Evolutionary conservation across 306 rosid genomes (phyloP), one percentile per base, ranked within the genome.

Genomic region (Castanospermum australe): DNA sequence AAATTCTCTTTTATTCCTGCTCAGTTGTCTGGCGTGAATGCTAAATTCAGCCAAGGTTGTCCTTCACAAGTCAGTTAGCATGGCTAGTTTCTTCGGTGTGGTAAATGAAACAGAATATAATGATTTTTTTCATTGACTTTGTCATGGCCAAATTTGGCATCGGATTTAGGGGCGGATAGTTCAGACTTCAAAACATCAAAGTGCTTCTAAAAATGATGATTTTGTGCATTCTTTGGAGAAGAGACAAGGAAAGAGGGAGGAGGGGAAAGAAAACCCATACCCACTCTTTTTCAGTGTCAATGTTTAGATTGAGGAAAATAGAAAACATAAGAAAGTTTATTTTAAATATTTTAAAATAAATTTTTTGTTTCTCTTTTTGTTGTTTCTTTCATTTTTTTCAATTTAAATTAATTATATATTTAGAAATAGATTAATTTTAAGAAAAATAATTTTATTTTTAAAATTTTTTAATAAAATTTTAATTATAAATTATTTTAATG

Each of bases 11-110:
- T 36, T 74, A 59, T 73, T 50, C 71, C 14, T 50, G 55, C 8
- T 70, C 70, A 15, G 66, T 62, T 60, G 75, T 79, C 84, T 61
- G 81, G 67, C 75, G 52, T 60, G 75, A 64, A 67, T 39, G 65
- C 57, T 28, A 63, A 67, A 78, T 77, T 72, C 86, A 57, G 69
- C 66, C 52, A 28, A 20, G 8, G 68, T 70, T 79, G 74, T 32
- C 67, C 32, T 78, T 77, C 45, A 50, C 66, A 55, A 63, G 42
- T 38, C 42, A 76, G 63, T 73, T n/a, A 55, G 44, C 61, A 44
- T 24, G 9, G 64, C 77, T 67, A 66, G 56, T 13, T 28, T 73
- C 14, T 20, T 35, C 12, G 59, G 63, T 38, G 11, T 50, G 39
- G n/a, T 75, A n/a, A 25, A 22, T 45, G 36, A 2, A 71, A 47